Percentiles rank a stretch among this genome's conserved stretches.
Evolutionary conservation across 1,284 basidiomycete species (phyloP).

Genomic region (Pseudozyma sp.): DNA sequence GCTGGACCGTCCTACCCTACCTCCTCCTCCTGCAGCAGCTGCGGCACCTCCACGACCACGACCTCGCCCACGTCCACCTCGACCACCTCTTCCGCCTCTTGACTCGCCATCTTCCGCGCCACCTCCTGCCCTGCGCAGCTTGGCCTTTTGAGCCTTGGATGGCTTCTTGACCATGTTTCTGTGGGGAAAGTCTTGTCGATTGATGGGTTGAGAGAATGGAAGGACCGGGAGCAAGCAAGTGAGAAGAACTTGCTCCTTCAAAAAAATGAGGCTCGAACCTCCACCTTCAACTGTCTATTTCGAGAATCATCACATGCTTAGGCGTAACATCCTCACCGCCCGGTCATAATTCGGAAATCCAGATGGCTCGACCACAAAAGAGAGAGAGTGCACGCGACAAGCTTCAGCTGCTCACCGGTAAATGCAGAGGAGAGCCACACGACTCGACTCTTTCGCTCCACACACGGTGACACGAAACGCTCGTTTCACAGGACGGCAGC

Average conservation of each 20-base stretch:
- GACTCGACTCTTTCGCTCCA: constrained; percentile 11
- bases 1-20: constrained; percentile 22
- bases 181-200: not conserved
- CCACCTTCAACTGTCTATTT: not conserved
- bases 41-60: constrained; percentile 24
- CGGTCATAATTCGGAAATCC: constrained; percentile 1
- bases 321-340: not conserved
- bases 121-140: constrained; percentile 26
- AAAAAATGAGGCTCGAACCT: not conserved
- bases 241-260: too few species aligned
- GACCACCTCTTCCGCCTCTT: constrained; percentile 18
- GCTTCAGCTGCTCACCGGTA: too few species aligned
- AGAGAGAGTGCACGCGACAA: constrained; percentile 20
- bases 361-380: constrained; percentile 28
- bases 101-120: constrained; percentile 11
- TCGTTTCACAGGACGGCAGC: not conserved
- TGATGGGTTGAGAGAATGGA: not conserved
- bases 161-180: constrained; percentile 45
- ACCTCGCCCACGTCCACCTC: constrained; percentile 9
- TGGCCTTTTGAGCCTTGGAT: constrained; percentile 51
- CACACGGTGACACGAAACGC: not conserved
- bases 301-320: not conserved
- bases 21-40: constrained; percentile 8
- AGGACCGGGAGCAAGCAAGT: not conserved
- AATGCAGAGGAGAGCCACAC: constrained; percentile 12